phyloP scores from a whole-genome alignment of 1,139 yeast genomes.

The Blastobotrys apis region DNA sequence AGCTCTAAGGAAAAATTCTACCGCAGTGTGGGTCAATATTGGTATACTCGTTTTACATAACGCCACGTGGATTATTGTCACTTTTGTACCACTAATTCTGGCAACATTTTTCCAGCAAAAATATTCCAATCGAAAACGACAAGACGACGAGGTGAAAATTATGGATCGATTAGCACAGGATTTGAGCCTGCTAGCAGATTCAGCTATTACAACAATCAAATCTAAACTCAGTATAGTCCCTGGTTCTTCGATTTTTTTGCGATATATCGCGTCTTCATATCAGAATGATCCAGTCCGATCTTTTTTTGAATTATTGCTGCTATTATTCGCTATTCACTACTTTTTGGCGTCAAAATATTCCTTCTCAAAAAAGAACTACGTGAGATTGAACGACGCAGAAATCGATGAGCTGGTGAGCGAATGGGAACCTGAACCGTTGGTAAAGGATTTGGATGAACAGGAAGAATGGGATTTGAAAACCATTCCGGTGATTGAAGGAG shows the following conservation, averaged over 20 bases:
- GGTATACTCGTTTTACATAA: neutral
- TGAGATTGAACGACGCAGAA: conserved; percentile 60
- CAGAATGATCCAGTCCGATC: conserved; percentile 94
- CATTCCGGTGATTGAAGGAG: conserved; percentile 61
- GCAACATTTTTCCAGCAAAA: neutral
- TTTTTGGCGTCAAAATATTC: conserved; percentile 78
- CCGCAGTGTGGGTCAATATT: too few relatives aligned
- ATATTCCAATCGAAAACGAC: too few relatives aligned
- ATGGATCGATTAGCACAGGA: conserved; percentile 24
- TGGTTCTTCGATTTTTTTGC: conserved; percentile 70
- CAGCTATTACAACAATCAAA: conserved; percentile 25
- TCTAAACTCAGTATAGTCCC: conserved; percentile 42
- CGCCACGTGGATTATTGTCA: neutral
- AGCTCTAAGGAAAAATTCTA: too few relatives aligned
- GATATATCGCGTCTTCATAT: conserved; percentile 84
- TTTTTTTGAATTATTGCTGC: conserved; percentile 67
- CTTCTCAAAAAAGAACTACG: conserved; percentile 68
- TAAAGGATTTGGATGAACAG: conserved; percentile 46
- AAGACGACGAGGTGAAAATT: too few relatives aligned
- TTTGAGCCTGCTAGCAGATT: conserved; percentile 27
- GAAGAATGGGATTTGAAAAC: conserved; percentile 61
- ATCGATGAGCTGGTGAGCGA: conserved; percentile 80
- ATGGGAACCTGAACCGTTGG: conserved; percentile 88
- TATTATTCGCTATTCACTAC: conserved; percentile 81
- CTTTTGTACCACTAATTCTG: neutral